Evolutionary conservation across 169 alveolate genomes (phyloP).

Genomic region (Cryptosporidium bovis): DNA sequence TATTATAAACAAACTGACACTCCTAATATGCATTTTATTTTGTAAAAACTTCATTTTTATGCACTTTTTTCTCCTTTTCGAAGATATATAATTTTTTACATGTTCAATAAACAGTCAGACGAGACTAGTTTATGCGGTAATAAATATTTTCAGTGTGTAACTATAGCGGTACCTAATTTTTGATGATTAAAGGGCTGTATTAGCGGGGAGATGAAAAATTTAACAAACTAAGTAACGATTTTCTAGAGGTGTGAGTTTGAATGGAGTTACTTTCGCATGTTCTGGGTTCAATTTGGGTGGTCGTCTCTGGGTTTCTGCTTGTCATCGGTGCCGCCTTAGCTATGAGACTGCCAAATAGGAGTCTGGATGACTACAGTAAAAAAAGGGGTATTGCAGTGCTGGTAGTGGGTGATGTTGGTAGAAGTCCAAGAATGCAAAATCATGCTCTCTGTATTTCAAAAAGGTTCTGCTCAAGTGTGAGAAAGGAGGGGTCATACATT

Average conservation of each 20-base stretch:
- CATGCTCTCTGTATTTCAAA: slow-evolving; percentile 83
- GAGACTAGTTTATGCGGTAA: too few relatives aligned
- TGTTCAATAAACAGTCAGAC: slow-evolving; percentile 1
- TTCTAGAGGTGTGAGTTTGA: too few relatives aligned
- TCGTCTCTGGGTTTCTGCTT: not conserved
- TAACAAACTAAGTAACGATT: not conserved
- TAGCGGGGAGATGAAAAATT: slow-evolving; percentile 57
- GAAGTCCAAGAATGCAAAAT: slow-evolving; percentile 90
- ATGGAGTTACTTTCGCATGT: not conserved
- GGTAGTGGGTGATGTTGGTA: slow-evolving; percentile 89
- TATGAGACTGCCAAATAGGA: not conserved
- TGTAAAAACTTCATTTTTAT: not conserved
- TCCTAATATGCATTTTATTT: slow-evolving; percentile 7
- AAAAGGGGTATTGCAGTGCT: slow-evolving; percentile 76
- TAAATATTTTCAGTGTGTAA: too few relatives aligned
- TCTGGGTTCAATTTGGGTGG: slow-evolving; percentile 1
- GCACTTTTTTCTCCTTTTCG: not conserved
- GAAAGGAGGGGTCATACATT: not conserved
- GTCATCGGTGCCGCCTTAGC: too few relatives aligned
- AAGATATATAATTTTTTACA: slow-evolving; percentile 31
- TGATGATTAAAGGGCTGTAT: slow-evolving; percentile 1
- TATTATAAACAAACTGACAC: not conserved
- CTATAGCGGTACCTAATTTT: slow-evolving; percentile 4
- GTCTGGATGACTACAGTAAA: slow-evolving; percentile 2
- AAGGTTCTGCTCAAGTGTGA: slow-evolving; percentile 27